Base-by-base conservation (phyloP, 2,329 filamentous ascomycete species). In the Botrytis porri region DNA sequence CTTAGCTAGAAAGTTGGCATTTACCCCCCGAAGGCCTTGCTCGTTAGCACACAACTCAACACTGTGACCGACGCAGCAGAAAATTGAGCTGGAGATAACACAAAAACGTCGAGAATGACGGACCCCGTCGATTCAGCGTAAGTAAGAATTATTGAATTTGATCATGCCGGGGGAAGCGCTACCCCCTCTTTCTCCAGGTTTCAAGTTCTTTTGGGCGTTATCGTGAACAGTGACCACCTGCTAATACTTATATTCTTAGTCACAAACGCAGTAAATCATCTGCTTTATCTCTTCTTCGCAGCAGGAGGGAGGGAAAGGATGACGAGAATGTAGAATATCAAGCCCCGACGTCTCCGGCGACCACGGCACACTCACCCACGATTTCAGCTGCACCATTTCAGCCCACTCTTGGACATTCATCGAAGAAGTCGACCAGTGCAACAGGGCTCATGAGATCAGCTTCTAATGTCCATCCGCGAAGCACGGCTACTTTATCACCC, bases 211-310 rank as follows among this genome's bases (percentile, higher is more conserved):
- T 67, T 3, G 51, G 16, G 35, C 9, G 48, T 41, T 41, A 20
- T 37, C 37, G 37, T 71, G 39, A 39, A 25, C 32, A 72, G 29
- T 32, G 41, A 25, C 70, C 35, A 60, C 48, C 57, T 48, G 41
- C 61, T 72, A 66, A 72, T 39, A 18, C 25, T 66, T 12, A 35
- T 45, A 4, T 66, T 29, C 8, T 25, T 74, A 81, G 78, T 73
- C 80, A 81, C 74, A 88, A 87, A 81, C 86, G 87, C 75, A 86
- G 84, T 74, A 87, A 86, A 78, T 82, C 88, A 73, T 82, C 88
- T 74, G 85, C 87, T 64, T 84, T 87, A 74, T 85, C 87, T 48
- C 80, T 89, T 35, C 82, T 89, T 66, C 84, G 86, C 77, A 85
- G 61, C 62, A 61, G 86, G 75, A 86, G 84, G 75, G 80, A 82